Percentiles rank a stretch among this genome's conserved stretches.
These are phyloP conservation scores for Dictyostelium firmibasis DNA, from an alignment of 78 protist genomes.

Conservation along the genomic window DNA sequence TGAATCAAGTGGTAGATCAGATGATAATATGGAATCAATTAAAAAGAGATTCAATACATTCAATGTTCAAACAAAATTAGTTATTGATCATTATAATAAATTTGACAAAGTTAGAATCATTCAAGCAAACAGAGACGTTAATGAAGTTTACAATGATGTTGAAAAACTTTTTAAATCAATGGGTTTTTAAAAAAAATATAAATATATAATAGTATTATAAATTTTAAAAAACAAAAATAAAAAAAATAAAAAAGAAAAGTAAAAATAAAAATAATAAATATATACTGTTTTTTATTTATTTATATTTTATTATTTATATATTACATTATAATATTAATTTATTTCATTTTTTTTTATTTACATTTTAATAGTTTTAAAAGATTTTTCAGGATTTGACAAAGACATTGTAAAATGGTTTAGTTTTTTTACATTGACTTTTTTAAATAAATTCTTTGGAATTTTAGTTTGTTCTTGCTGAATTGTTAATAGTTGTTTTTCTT, in stretches of 20 bases:
- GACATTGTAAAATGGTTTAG: slow-evolving; percentile 3
- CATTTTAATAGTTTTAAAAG: background rate
- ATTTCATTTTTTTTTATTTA: too few species aligned
- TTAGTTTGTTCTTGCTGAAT: background rate
- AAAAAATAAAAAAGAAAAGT: background rate
- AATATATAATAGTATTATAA: too few species aligned
- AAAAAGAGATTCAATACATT: slow-evolving; percentile 82
- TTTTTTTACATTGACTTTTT: background rate
- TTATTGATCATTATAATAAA: slow-evolving; percentile 59
- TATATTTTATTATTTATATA: background rate
- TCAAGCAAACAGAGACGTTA: slow-evolving; percentile 30
- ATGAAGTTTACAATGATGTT: slow-evolving; percentile 29
- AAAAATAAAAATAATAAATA: background rate
- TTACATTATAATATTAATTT: too few species aligned
- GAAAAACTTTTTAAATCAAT: slow-evolving; percentile 6
- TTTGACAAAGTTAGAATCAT: slow-evolving; percentile 28
- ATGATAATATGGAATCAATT: slow-evolving; percentile 81
- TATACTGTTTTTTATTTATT: background rate
- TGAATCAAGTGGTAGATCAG: slow-evolving; percentile 79
- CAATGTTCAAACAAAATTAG: slow-evolving; percentile 52
- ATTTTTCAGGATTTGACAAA: background rate
- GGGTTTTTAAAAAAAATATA: background rate
- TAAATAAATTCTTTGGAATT: background rate
- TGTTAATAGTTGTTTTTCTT: background rate
- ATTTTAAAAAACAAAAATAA: background rate